Conservation (phyloP, 371 early-diverging fungal species). For the Apophysomyces elegans region DNA sequence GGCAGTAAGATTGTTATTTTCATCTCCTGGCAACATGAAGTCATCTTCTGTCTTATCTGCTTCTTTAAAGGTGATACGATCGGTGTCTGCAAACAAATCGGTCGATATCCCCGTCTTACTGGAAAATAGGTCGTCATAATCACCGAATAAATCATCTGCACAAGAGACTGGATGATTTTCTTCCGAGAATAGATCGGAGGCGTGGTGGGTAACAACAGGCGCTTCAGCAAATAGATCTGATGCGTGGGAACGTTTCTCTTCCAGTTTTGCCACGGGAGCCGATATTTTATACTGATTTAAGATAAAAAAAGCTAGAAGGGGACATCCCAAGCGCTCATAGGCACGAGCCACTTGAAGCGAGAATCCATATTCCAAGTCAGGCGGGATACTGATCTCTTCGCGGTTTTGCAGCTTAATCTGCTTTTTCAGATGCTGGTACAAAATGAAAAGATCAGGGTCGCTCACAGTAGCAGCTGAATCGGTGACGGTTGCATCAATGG, state of each 20-base stretch:
- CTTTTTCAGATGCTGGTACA: conserved; percentile 73
- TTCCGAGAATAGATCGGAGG: conserved; percentile 21
- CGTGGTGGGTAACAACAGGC: background rate
- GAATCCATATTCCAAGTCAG: conserved; percentile 57
- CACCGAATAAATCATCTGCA: conserved; percentile 14
- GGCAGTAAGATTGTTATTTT: conserved; percentile 28
- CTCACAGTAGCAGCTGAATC: conserved; percentile 39
- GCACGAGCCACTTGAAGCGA: conserved; percentile 62
- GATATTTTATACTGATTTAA: conserved; percentile 35
- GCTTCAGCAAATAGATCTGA: conserved; percentile 31
- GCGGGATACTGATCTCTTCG: conserved; percentile 23
- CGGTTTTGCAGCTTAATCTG: conserved; percentile 27
- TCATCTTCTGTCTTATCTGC: conserved; percentile 1
- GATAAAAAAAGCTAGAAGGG: conserved; percentile 72
- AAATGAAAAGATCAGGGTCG: conserved; percentile 79
- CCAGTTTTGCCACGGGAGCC: conserved; percentile 24
- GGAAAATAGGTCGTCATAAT: conserved; percentile 16
- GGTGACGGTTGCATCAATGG: background rate
- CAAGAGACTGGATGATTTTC: conserved; percentile 4
- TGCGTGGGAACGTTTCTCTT: conserved; percentile 14
- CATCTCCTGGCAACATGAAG: conserved; percentile 4
- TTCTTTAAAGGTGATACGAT: background rate
- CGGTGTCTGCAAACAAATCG: background rate
- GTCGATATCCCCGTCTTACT: background rate
- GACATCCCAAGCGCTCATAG: conserved; percentile 82